Evolutionary conservation across 2,329 filamentous ascomycete species (phyloP), one percentile per base, ranked within the genome.

Genomic region (Elsinoe batatas): DNA sequence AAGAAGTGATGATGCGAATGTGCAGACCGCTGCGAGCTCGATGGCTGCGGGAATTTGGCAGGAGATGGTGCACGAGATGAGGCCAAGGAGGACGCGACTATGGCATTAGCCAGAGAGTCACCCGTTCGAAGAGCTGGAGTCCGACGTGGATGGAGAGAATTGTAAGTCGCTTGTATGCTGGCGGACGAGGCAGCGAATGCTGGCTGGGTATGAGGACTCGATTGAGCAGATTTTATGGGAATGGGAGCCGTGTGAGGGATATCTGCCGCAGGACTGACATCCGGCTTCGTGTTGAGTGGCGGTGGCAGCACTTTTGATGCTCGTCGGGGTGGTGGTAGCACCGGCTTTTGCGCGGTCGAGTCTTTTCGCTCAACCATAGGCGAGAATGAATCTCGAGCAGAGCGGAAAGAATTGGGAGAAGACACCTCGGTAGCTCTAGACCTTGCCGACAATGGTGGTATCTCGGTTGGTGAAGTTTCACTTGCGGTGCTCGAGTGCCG

Each of bases 71-170:
- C 63, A 65, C 65, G 61, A 63, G 64, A 72, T 51, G 85, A 81
- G 4, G 87, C 87, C 0, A 91, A 74, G 20, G 83, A 86, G 1
- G 85, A 83, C 1, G 86, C 87, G 63, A 91, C 79, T 57, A 91
- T 88, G 59, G 87, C 87, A 62, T 81, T 81, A 11, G 85, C 83
- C 6, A 91, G 78, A 0, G 82, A 82, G 57, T 84, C 79, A 8
- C 87, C 75, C 1, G 79, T 78, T 26, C 83, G 74, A 53, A 76
- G 70, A 6, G 74, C 73, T 7, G 71, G 69, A 43, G 72, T 69
- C 8, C 68, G 65, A 22, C 65, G 64, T 4, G 66, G 67, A 56
- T 70, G 61, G 6, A 68, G 59, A 38, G 65, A 64, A 50, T 67
- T 61, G 56, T 62, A 69, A 26, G 66, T 62, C 8, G 68, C 67